Conservation (phyloP, 768 basidiomycete species). For the Leccinum incarnatum region DNA sequence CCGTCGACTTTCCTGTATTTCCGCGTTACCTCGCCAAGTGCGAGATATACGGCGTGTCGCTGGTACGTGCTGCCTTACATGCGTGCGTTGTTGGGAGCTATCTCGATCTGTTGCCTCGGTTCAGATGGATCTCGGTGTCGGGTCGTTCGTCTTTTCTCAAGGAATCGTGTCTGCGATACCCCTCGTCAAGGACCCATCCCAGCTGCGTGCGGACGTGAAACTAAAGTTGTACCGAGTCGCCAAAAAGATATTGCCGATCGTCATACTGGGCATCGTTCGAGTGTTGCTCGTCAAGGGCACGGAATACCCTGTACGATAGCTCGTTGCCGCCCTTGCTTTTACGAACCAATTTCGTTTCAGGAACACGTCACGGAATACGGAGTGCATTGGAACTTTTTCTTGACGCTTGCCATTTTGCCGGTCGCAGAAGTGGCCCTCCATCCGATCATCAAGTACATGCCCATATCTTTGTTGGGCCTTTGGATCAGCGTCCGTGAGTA, state of each 20-base stretch:
- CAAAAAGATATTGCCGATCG: slow-evolving; percentile 64
- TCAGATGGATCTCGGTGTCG: slow-evolving; percentile 98
- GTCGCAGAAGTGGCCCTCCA: slow-evolving; percentile 67
- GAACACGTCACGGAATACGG: slow-evolving; percentile 98
- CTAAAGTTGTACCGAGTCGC: slow-evolving; percentile 50
- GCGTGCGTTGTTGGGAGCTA: background rate
- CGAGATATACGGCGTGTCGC: slow-evolving; percentile 91
- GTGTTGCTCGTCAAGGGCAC: slow-evolving; percentile 87
- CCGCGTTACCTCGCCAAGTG: slow-evolving; percentile 88
- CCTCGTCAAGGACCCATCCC: slow-evolving; percentile 58
- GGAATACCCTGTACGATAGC: slow-evolving; percentile 80
- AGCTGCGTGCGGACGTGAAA: slow-evolving; percentile 47
- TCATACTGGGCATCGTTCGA: slow-evolving; percentile 71
- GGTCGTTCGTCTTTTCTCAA: slow-evolving; percentile 96
- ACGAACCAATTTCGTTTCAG: slow-evolving; percentile 36
- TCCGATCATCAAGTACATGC: slow-evolving; percentile 55
- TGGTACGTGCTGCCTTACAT: slow-evolving; percentile 51
- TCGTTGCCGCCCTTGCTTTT: background rate
- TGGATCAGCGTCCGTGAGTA: slow-evolving; percentile 56
- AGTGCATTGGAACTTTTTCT: slow-evolving; percentile 98
- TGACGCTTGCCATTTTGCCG: slow-evolving; percentile 83
- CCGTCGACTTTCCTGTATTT: slow-evolving; percentile 94
- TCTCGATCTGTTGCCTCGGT: background rate
- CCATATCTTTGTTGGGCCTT: slow-evolving; percentile 62
- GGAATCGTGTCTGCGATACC: slow-evolving; percentile 89